Percentiles rank a stretch among this genome's conserved stretches.
These are phyloP conservation scores for Trichophyton schoenleinii DNA, from an alignment of 2,329 filamentous ascomycete genomes.

Conservation along the genomic window DNA sequence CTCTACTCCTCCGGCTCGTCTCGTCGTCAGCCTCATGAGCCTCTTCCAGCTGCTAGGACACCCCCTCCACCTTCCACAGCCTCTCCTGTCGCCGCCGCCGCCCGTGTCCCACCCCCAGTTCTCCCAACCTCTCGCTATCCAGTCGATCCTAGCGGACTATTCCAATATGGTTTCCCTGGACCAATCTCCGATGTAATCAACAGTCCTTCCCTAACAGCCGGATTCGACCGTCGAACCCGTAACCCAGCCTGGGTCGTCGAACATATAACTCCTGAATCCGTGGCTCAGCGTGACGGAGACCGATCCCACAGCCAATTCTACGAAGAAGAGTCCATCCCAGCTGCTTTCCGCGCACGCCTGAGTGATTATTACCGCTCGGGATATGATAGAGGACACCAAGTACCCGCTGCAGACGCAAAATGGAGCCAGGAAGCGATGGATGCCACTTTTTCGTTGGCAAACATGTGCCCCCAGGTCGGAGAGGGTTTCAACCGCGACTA, in stretches of 20 bases:
- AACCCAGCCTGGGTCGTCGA: constrained; percentile 94
- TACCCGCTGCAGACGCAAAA: constrained; percentile 89
- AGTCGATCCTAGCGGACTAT: constrained; percentile 63
- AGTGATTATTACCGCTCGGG: constrained; percentile 91
- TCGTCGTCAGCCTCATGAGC: constrained; percentile 32
- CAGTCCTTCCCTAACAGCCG: constrained; percentile 65
- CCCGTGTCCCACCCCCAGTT: constrained; percentile 21
- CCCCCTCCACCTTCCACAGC: constrained; percentile 16
- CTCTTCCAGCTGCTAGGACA: constrained; percentile 24
- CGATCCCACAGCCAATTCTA: constrained; percentile 70
- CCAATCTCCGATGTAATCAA: constrained; percentile 71
- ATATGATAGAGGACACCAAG: constrained; percentile 93
- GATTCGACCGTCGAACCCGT: constrained; percentile 77
- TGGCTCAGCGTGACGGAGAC: constrained; percentile 63
- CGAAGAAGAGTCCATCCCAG: constrained; percentile 68
- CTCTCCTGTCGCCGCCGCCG: constrained; percentile 18
- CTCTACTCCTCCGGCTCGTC: constrained; percentile 51
- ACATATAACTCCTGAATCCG: constrained; percentile 84
- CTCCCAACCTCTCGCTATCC: constrained; percentile 30
- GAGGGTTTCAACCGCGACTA: constrained; percentile 98
- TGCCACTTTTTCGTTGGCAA: constrained; percentile 80
- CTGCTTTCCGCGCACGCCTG: constrained; percentile 76
- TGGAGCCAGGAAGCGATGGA: constrained; percentile 94
- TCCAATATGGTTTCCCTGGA: constrained; percentile 84
- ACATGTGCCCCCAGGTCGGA: constrained; percentile 98